phyloP scores from a whole-genome alignment of 1,284 basidiomycete genomes.

The Boletus chippewaensis region DNA sequence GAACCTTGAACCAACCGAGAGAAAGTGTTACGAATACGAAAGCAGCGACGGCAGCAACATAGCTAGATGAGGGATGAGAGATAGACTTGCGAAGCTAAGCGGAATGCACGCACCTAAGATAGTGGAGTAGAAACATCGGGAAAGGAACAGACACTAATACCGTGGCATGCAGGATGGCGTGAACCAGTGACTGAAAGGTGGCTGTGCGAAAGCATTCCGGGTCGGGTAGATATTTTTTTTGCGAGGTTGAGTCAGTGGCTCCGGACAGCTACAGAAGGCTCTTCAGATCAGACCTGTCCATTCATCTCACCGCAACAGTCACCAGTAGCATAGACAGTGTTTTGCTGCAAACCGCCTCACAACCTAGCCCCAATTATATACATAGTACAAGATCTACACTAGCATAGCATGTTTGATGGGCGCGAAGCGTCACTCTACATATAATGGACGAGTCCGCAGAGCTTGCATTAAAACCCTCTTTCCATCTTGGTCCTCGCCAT shows the following conservation, averaged over 20 bases:
- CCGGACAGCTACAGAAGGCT: no score
- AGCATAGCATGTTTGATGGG: conserved; percentile 25
- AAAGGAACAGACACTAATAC: neutral
- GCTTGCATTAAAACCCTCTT: conserved; percentile 67
- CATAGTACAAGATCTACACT: no score
- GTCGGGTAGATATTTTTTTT: no score
- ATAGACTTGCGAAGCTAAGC: neutral
- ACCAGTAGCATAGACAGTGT: no score
- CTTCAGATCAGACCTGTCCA: no score
- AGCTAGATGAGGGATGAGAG: conserved; percentile 36
- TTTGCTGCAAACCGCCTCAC: no score
- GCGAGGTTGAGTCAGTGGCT: no score
- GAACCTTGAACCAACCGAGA: conserved; percentile 46
- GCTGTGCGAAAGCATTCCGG: neutral
- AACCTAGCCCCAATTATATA: no score
- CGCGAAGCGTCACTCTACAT: conserved; percentile 28
- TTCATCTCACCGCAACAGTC: no score
- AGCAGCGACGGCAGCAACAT: conserved; percentile 59
- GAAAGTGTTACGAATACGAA: conserved; percentile 78
- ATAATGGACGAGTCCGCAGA: conserved; percentile 21
- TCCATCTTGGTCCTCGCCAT: conserved; percentile 71
- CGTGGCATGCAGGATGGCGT: no score
- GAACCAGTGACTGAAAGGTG: neutral
- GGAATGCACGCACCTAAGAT: conserved; percentile 39
- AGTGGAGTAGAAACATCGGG: conserved; percentile 35